Base-by-base conservation (phyloP, 805 yeast genomes). In the Middelhovenomyces tepae region DNA sequence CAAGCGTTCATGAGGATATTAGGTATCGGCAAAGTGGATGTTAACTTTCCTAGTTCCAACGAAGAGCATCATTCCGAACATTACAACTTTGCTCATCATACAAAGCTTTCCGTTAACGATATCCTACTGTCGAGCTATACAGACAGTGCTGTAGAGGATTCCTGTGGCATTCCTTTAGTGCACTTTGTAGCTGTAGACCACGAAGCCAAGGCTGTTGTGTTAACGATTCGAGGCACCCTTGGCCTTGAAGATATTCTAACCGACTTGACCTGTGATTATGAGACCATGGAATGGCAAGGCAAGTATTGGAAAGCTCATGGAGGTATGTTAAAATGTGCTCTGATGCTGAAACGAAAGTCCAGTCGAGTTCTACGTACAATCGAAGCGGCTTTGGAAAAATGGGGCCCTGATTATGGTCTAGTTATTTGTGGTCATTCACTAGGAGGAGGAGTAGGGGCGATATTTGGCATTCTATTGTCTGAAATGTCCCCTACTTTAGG, bases 361-460 rank as follows among this genome's bases (percentile, higher is more conserved):
- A 46, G 48, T n/a, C 43, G 48, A 1, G 56, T 54, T 1, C 27
- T 53, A 24, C 43, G 36, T 32, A 44, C 55, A 7, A 45, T 55
- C 28, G 37, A 38, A 18, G 31, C 38, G 4, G 54, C 55, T 3
- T 37, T 54, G 22, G 40, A 40, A 13, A 42, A 43, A 16, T 43
- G 40, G 34, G 54, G 55, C 3, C 45, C 45, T 1, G 51, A 44
- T 7, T 54, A 52, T 31, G 59, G 59, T 6, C 40, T 54, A 3
- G 47, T 55, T 10, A 39, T 55, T 4, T 53, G 57, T 22, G 59
- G 59, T 3, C 59, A 54, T 37, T 55, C 59, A 5, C 37, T 54
- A 25, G 59, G 59, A 2, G 59, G 57, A 11, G 57, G 59, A 2
- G 58, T 54, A 1, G 56, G 53, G 2, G 54, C 59, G 1, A 21